These are phyloP conservation scores for Citeromyces siamensis DNA, from an alignment of 1,139 yeast species.

Conservation along the genomic window DNA sequence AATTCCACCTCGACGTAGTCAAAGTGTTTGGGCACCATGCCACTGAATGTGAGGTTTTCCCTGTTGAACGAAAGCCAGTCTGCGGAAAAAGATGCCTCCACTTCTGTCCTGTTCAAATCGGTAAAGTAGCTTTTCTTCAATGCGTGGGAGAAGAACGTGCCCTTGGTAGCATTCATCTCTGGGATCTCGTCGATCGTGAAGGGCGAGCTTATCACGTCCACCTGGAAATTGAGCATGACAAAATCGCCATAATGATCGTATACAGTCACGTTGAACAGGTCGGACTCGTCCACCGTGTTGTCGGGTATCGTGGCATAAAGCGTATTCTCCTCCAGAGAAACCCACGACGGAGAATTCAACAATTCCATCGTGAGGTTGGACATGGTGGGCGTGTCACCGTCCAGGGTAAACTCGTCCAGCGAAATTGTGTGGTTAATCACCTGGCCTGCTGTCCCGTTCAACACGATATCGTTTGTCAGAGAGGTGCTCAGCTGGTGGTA, in stretches of 20 bases:
- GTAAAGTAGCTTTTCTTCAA: conserved; percentile 43
- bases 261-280: conserved; percentile 40
- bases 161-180: conserved; percentile 56
- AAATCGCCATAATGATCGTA: conserved; percentile 53
- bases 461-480: conserved; percentile 30
- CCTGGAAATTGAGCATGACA: conserved; percentile 43
- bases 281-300: conserved; percentile 23
- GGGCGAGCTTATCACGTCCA: conserved; percentile 33
- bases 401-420: conserved; percentile 41
- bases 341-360: conserved; percentile 49
- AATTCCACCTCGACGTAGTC: conserved; percentile 34
- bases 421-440: conserved; percentile 50
- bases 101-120: conserved; percentile 33
- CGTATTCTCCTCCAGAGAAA: conserved; percentile 28
- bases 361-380: conserved; percentile 43
- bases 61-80: conserved; percentile 57
- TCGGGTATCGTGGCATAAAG: conserved; percentile 53
- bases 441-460: conserved; percentile 59
- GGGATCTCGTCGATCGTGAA: conserved; percentile 41
- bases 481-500: conserved; percentile 74
- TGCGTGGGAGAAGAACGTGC: conserved; percentile 41
- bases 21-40: conserved; percentile 54
- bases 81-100: conserved; percentile 30
- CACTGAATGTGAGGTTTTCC: conserved; percentile 54
- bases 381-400: conserved; percentile 32